Conservation (phyloP, 2,329 filamentous ascomycete genomes). For the Trichoderma asperellum region DNA sequence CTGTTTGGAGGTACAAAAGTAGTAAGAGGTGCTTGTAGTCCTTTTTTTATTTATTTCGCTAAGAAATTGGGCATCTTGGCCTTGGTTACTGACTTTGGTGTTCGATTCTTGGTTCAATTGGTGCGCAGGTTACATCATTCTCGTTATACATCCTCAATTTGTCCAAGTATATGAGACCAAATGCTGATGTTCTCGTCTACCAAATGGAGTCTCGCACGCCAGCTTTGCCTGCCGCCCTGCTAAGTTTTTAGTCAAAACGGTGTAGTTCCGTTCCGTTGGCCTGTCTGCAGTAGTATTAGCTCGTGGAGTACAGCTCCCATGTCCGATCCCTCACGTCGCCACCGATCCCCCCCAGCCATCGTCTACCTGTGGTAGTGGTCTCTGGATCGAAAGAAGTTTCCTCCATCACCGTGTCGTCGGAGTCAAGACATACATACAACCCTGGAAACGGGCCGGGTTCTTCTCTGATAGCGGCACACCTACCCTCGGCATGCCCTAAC, state of each 20-base stretch:
- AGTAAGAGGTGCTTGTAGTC: neutral
- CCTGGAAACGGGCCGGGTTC: constrained; percentile 17
- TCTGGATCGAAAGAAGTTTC: constrained; percentile 20
- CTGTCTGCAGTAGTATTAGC: constrained; percentile 23
- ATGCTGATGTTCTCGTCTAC: neutral
- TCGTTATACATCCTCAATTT: constrained; percentile 13
- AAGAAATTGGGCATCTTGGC: neutral
- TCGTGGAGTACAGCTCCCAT: constrained; percentile 16
- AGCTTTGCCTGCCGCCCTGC: constrained; percentile 15
- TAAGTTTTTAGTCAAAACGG: constrained; percentile 22
- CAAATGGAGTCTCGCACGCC: constrained; percentile 1
- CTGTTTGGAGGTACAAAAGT: neutral
- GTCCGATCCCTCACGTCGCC: constrained; percentile 28
- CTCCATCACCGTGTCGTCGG: constrained; percentile 12
- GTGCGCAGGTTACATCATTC: constrained; percentile 24
- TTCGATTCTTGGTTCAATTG: neutral
- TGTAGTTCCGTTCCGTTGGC: constrained; percentile 25
- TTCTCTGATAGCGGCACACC: constrained; percentile 27
- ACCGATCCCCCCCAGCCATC: constrained; percentile 25
- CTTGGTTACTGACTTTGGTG: constrained; percentile 1
- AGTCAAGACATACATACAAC: neutral
- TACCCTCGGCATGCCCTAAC: constrained; percentile 23
- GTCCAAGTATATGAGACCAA: constrained; percentile 16
- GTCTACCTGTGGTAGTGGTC: neutral
- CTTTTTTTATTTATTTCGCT: neutral